Percentiles rank a stretch among this genome's conserved stretches.
phyloP scores from a whole-genome alignment of 2,329 filamentous ascomycete genomes.

The Botryotinia narcissicola region DNA sequence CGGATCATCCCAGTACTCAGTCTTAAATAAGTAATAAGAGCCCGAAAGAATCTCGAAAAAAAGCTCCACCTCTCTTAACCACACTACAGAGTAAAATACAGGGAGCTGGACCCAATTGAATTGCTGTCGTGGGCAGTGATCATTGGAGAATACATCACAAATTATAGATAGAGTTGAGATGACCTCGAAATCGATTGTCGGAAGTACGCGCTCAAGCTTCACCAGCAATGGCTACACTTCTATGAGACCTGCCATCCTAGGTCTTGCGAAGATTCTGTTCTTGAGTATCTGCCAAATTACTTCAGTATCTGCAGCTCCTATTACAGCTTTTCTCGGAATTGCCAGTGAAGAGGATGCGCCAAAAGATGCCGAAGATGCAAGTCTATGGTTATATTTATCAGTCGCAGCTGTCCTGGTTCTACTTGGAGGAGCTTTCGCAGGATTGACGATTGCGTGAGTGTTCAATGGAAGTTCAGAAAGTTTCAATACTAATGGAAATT shows the following conservation, averaged over 20 bases:
- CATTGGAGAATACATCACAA: constrained; percentile 13
- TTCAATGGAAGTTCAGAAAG: background rate
- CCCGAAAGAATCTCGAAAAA: background rate
- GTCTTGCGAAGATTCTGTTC: constrained; percentile 51
- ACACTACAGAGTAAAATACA: background rate
- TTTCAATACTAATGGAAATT: constrained; percentile 21
- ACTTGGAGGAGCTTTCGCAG: constrained; percentile 88
- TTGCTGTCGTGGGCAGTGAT: constrained; percentile 16
- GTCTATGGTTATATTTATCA: constrained; percentile 77
- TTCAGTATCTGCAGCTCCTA: constrained; percentile 36
- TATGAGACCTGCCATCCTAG: constrained; percentile 50
- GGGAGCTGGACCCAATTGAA: constrained; percentile 17
- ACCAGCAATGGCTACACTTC: constrained; percentile 41
- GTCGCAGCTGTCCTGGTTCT: constrained; percentile 80
- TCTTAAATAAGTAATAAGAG: background rate
- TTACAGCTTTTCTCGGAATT: constrained; percentile 42
- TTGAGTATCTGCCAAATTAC: constrained; percentile 46
- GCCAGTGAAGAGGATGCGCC: constrained; percentile 47
- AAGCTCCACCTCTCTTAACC: constrained; percentile 9
- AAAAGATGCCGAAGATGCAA: constrained; percentile 56
- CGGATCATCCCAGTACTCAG: background rate
- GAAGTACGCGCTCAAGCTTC: constrained; percentile 23
- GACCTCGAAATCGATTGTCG: constrained; percentile 28
- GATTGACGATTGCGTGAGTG: constrained; percentile 80
- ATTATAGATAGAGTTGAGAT: constrained; percentile 24